Evolutionary conservation across 2,329 filamentous ascomycete genomes (phyloP).

Genomic region (Fusarium tanahbumbuense): DNA sequence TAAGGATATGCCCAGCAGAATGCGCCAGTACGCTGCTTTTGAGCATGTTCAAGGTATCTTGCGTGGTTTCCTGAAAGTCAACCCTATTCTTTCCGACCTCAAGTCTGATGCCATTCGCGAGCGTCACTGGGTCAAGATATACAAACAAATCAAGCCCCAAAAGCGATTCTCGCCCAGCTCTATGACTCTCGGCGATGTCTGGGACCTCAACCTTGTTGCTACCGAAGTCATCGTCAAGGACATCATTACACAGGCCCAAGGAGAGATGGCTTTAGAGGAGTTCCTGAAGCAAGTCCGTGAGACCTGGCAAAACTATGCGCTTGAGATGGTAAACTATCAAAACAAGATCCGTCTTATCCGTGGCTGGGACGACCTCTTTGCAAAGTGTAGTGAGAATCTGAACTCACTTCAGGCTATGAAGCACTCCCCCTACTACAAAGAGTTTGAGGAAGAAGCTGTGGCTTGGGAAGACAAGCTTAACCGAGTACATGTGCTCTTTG

Average conservation of each 20-base stretch:
- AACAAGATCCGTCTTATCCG: constrained; percentile 97
- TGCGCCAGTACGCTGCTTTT: constrained; percentile 99
- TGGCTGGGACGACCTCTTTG: constrained; percentile 97
- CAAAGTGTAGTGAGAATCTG: constrained; percentile 97
- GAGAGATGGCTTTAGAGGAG: constrained; percentile 98
- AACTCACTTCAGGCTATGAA: constrained; percentile 99
- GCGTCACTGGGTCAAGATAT: constrained; percentile 97
- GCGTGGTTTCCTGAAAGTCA: constrained; percentile 89
- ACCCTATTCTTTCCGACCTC: constrained; percentile 85
- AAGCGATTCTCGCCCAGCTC: constrained; percentile 94
- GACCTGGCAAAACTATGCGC: constrained; percentile 93
- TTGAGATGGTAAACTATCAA: constrained; percentile 97
- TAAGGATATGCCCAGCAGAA: constrained; percentile 98
- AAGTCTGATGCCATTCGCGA: constrained; percentile 97
- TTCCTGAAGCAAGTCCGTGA: constrained; percentile 97
- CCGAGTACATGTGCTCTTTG: constrained; percentile 95
- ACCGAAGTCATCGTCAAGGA: constrained; percentile 90
- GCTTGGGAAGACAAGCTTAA: constrained; percentile 99
- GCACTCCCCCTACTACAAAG: constrained; percentile 98
- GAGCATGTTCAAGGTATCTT: constrained; percentile 96
- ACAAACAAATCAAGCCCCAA: constrained; percentile 91
- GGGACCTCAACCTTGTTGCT: constrained; percentile 91
- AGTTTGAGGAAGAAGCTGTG: constrained; percentile 97
- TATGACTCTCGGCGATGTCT: constrained; percentile 97
- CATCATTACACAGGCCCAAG: constrained; percentile 94